Conservation (phyloP, 202 grass and related monocot genomes). For the Carex arenaria region DNA sequence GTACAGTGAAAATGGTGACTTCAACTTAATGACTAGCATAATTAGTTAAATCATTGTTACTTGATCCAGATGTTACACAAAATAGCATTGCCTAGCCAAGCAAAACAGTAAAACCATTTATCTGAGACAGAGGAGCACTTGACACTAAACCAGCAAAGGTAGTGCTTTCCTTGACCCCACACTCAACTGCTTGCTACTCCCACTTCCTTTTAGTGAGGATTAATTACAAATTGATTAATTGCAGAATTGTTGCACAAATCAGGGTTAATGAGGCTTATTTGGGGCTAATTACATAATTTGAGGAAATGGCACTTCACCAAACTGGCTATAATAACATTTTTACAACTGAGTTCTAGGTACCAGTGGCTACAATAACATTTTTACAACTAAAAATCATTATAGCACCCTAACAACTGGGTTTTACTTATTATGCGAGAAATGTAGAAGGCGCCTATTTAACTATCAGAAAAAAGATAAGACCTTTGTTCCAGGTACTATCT, state of each 20-base stretch:
- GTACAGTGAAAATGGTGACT: neutral
- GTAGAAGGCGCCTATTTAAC: neutral
- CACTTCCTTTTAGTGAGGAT: neutral
- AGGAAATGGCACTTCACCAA: neutral
- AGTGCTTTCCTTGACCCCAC: neutral
- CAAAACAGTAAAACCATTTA: neutral
- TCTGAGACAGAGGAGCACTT: neutral
- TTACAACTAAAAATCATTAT: neutral
- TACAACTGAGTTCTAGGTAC: too few relatives aligned
- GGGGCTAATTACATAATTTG: neutral
- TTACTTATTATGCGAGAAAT: neutral
- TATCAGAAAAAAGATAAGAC: constrained; percentile 23
- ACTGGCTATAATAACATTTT: neutral
- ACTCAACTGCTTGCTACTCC: neutral
- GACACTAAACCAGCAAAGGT: neutral
- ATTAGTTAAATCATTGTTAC: neutral
- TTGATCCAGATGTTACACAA: neutral
- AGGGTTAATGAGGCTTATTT: neutral
- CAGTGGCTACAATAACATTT: too few relatives aligned
- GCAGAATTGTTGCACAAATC: neutral
- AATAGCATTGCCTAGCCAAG: neutral
- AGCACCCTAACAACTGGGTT: neutral
- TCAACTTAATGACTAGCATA: neutral
- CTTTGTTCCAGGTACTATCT: constrained; percentile 78
- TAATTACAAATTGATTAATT: neutral